Evolutionary conservation across 768 basidiomycete species (phyloP), one percentile per base, ranked within the genome.

Genomic region (Russula earlei): DNA sequence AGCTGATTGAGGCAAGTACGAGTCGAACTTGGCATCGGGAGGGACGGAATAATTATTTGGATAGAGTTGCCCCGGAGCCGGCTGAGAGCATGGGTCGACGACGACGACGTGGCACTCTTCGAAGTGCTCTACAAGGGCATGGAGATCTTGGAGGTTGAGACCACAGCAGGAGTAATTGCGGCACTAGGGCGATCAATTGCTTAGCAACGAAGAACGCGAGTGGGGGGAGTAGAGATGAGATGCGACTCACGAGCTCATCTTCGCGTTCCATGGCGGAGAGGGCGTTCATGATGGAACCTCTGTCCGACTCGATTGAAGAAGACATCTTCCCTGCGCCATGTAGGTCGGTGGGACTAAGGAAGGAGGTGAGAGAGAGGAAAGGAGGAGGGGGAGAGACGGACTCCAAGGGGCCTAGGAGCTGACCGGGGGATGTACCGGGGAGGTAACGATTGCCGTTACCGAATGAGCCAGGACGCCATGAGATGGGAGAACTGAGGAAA

Each of bases 141-240:
- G 86, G 0, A 89, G 77, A 64, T 89, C 86, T 31, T 77, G 75
- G 17, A 91, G 77, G 60, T 84, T 78, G 49, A 87, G 72, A 10
- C 91, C 91, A 66, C 92, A 96, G 71, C 93, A 96, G 1, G 83
- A 83, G 72, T 92, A 96, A 68, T 95, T 85, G 61, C 85, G 83
- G 69, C 88, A 91, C 82, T 86, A 55, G 40, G 34, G 54, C 20
- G 47, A 38, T 24, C 44, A 52, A 55, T 58, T 34, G 11, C 46
- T 58, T 54, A 58, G 57, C 57, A 54, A 58, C 57, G 41, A 27
- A 9, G 40, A 40, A 43, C 1, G 14, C 3, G 33, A 34, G 54
- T 41, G 22, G 38, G 22, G 38, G 36, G 54, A 34, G 22, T 47
- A 53, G 48, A 22, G 31, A 49, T 47, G 49, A 52, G 24, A 47